Conservation (phyloP, 2,329 filamentous ascomycete genomes). For the Aspergillus sp. region DNA sequence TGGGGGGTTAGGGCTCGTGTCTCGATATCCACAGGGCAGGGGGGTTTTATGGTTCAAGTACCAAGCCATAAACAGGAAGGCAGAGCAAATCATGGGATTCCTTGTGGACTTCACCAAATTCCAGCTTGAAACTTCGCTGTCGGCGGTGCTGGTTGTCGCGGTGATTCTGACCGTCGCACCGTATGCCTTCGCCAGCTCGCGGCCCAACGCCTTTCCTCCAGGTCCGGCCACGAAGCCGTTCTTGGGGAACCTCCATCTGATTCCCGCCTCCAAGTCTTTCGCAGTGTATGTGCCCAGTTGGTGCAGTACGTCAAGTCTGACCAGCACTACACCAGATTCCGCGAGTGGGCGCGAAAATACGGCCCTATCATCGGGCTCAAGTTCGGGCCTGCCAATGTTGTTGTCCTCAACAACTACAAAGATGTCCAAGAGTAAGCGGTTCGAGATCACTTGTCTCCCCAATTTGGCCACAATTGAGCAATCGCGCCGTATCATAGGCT, state of each 20-base stretch:
- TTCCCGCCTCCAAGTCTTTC: background rate
- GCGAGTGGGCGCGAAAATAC: slow-evolving; percentile 1
- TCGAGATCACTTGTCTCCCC: background rate
- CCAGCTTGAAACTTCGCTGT: background rate
- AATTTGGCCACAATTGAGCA: background rate
- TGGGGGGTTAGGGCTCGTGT: too few relatives aligned
- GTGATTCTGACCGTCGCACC: background rate
- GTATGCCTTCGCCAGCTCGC: background rate
- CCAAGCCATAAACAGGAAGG: too few relatives aligned
- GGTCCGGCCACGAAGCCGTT: background rate
- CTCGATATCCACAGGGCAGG: too few relatives aligned
- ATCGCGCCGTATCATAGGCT: slow-evolving; percentile 1
- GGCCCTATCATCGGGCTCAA: background rate
- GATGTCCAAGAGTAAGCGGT: background rate
- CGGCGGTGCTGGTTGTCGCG: slow-evolving; percentile 6
- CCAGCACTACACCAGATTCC: background rate
- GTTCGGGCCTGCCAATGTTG: background rate
- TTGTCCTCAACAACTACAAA: background rate
- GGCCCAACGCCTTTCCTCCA: background rate
- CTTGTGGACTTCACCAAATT: background rate
- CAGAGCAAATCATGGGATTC: background rate
- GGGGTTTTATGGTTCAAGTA: too few relatives aligned
- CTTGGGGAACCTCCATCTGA: slow-evolving; percentile 1
- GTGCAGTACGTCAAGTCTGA: background rate
- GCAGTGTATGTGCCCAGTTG: background rate